Percentiles rank a stretch among this genome's conserved stretches.
phyloP scores from a whole-genome alignment of 805 yeast genomes.

The Kregervanrija fluxuum region DNA sequence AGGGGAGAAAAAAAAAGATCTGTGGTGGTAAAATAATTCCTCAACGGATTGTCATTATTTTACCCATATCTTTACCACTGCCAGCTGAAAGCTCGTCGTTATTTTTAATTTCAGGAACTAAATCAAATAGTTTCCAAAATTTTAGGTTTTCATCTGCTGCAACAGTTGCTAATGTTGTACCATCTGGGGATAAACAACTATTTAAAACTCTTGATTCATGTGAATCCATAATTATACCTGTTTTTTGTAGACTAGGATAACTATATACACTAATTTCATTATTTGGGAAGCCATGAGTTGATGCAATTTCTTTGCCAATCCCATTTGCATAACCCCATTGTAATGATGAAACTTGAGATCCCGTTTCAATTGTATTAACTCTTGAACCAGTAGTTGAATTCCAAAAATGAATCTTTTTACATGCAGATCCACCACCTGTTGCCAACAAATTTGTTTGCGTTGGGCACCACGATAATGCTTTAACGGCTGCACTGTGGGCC shows the following conservation, averaged over 20 bases:
- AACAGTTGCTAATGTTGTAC: conserved; percentile 83
- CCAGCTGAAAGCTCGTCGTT: conserved; percentile 23
- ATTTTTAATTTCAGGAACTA: conserved; percentile 12
- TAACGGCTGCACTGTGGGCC: conserved; percentile 88
- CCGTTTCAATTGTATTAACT: conserved; percentile 81
- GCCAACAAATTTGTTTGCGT: conserved; percentile 75
- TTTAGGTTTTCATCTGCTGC: conserved; percentile 95
- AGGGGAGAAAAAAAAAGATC: too few species aligned
- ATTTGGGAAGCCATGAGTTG: conserved; percentile 90
- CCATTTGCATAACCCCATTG: conserved; percentile 81
- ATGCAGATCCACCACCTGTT: conserved; percentile 96
- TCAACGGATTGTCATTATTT: conserved; percentile 45
- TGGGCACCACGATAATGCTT: conserved; percentile 94
- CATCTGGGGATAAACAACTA: conserved; percentile 85
- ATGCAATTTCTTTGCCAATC: conserved; percentile 76
- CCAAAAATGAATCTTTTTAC: conserved; percentile 89
- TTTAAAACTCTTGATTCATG: conserved; percentile 84
- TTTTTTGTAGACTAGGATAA: conserved; percentile 78
- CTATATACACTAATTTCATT: conserved; percentile 79
- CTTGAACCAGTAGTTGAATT: conserved; percentile 86
- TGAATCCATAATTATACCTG: conserved; percentile 79
- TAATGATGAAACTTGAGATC: conserved; percentile 89
- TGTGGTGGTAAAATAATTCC: neutral
- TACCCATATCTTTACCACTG: conserved; percentile 40
- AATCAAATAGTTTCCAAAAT: conserved; percentile 86